Percentiles rank a stretch among this genome's conserved stretches.
Conservation (phyloP, 805 yeast genomes). For the Tetrapisispora phaffii region DNA sequence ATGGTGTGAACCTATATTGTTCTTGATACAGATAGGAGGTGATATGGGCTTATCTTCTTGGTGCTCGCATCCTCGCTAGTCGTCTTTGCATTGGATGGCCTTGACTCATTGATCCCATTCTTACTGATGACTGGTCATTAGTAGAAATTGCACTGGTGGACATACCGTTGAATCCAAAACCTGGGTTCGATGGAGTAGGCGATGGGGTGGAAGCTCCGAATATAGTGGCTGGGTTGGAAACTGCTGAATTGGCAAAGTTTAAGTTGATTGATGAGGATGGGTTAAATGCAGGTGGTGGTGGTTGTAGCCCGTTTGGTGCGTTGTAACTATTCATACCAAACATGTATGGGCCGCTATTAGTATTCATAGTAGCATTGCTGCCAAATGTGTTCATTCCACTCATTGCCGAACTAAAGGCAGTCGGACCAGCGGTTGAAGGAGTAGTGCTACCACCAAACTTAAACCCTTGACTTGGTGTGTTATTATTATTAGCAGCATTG, state of each 20-base stretch:
- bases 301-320: neutral
- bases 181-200: conserved; percentile 1
- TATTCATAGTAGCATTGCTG: neutral
- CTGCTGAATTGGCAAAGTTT: conserved; percentile 17
- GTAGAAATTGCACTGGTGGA: too few relatives aligned
- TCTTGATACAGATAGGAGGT: neutral
- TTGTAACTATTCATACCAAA: neutral
- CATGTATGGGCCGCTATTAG: neutral
- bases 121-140: neutral
- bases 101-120: neutral
- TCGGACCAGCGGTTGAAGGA: neutral
- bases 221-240: conserved; percentile 16
- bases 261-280: conserved; percentile 22
- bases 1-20: neutral
- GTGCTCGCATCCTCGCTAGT: conserved; percentile 26
- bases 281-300: conserved; percentile 4
- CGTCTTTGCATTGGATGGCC: conserved; percentile 10
- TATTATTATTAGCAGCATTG: neutral
- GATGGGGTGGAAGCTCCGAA: conserved; percentile 9
- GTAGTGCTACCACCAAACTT: neutral
- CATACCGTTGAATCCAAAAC: neutral
- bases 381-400: neutral
- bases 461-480: neutral
- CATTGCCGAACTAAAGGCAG: neutral
- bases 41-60: conserved; percentile 14